Conservation (phyloP, 2,329 filamentous ascomycete species). For the Celoporthe dispersa region DNA sequence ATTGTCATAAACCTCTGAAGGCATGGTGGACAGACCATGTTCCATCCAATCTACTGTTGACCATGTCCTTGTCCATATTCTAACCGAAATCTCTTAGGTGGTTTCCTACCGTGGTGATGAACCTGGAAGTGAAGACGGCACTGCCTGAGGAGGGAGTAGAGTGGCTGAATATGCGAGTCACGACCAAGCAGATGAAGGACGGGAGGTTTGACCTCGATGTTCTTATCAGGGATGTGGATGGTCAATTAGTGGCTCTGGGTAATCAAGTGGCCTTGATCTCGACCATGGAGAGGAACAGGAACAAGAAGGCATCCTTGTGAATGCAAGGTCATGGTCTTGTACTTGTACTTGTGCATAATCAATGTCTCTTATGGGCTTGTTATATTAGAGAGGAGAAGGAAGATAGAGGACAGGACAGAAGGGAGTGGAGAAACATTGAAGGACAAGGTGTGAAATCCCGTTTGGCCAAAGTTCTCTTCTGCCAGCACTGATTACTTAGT, state of each 20-base stretch:
- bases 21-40: not conserved
- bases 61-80: too few relatives aligned
- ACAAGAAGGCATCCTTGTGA: constrained; percentile 16
- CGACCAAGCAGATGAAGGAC: constrained; percentile 69
- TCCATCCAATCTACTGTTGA: not conserved
- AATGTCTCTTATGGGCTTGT: not conserved
- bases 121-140: constrained; percentile 76
- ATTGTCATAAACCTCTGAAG: too few relatives aligned
- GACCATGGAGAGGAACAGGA: constrained; percentile 63
- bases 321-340: not conserved
- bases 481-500: too few relatives aligned
- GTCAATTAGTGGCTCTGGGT: constrained; percentile 69
- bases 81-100: constrained; percentile 45
- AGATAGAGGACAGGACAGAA: not conserved
- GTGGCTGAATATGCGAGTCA: constrained; percentile 71
- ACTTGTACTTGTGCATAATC: not conserved
- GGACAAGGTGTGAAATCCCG: too few relatives aligned
- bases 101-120: constrained; percentile 78
- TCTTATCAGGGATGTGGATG: constrained; percentile 64
- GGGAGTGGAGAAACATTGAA: too few relatives aligned
- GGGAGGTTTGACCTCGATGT: constrained; percentile 78
- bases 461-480: too few relatives aligned
- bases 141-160: constrained; percentile 70
- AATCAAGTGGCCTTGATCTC: constrained; percentile 71
- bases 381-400: not conserved